Evolutionary conservation across 805 yeast species (phyloP), one percentile per base, ranked within the genome.

Genomic region (Schizosaccharomyces lindneri): DNA sequence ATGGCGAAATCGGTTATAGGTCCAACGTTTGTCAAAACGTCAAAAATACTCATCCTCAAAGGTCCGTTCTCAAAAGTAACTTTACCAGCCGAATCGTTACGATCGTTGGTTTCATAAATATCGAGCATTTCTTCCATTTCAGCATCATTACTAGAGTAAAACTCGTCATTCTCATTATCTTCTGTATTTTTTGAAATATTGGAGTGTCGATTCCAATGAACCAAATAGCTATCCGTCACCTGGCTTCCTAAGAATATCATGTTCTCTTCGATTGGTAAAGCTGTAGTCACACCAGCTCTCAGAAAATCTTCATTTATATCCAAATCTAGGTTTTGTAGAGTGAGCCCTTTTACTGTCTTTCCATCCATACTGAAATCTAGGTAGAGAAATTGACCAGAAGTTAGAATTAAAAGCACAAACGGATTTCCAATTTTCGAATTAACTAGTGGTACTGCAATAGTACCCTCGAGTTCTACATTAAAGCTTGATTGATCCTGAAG

Each of bases 1-100:
- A 82, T 66, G 0, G 88, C 76, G 64, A 88, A 76, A 51, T 81
- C 79, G 2, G 85, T 75, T 13, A 85, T 73, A 0, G 95, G 95
- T 0, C 95, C 95, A 65, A 78, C 75, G 66, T 82, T 85, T 3
- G 17, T 3, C 57, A 51, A 29, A 6, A 51, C 57, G 4, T 51
- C 57, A 24, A 17, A 29, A 24, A 51, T 29, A 17, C 27, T 29
- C 13, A 51, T 21, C 7, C 57, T 36, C 13, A 51, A 17, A 21
- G 57, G 57, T 21, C 57, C 57, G 17, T 24, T 21, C 27, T 51
- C 57, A 51, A 24, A 21, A 51, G n/a, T 76, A 61, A 78, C 81
- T 19, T 78, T 80, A 43, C 78, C 81, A 19, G 74, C 78, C 43
- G 73, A 74, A 27, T 73, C 75, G 19, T 70, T 71, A n/a, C 68